phyloP scores from a whole-genome alignment of 768 basidiomycete genomes.

The Mrakia blollopis region DNA sequence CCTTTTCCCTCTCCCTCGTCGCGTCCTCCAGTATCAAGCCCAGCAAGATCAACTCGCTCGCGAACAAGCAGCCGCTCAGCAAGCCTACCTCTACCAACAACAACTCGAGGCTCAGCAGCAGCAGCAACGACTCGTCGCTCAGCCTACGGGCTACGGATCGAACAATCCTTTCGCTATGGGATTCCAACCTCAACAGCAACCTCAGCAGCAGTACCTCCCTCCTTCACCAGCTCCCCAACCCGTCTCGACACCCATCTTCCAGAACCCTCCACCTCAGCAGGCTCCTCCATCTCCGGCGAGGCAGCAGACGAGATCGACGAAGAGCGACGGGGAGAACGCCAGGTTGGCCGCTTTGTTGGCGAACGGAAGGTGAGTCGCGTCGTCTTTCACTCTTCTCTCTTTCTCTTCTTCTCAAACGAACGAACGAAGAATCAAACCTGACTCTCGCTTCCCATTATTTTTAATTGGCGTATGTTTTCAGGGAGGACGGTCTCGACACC shows the following conservation, averaged over 20 bases:
- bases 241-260: constrained; percentile 50
- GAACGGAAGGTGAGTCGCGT: constrained; percentile 49
- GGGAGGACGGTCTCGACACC: constrained; percentile 88
- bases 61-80: constrained; percentile 30
- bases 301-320: constrained; percentile 40
- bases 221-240: constrained; percentile 33
- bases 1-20: neutral
- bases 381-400: neutral
- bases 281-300: constrained; percentile 37
- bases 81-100: constrained; percentile 36
- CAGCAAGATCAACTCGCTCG: constrained; percentile 31
- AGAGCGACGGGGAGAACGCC: constrained; percentile 62
- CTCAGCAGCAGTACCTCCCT: constrained; percentile 34
- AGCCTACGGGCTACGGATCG: constrained; percentile 54
- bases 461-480: constrained; percentile 31
- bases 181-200: constrained; percentile 36
- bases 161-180: constrained; percentile 88
- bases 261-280: constrained; percentile 43
- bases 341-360: constrained; percentile 77
- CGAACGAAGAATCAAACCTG: too few species aligned
- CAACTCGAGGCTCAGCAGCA: constrained; percentile 46
- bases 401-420: neutral
- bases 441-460: neutral
- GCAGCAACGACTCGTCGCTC: constrained; percentile 49
- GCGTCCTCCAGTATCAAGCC: constrained; percentile 27